phyloP scores from a whole-genome alignment of 2,329 filamentous ascomycete genomes.

The Paramyrothecium sp. region DNA sequence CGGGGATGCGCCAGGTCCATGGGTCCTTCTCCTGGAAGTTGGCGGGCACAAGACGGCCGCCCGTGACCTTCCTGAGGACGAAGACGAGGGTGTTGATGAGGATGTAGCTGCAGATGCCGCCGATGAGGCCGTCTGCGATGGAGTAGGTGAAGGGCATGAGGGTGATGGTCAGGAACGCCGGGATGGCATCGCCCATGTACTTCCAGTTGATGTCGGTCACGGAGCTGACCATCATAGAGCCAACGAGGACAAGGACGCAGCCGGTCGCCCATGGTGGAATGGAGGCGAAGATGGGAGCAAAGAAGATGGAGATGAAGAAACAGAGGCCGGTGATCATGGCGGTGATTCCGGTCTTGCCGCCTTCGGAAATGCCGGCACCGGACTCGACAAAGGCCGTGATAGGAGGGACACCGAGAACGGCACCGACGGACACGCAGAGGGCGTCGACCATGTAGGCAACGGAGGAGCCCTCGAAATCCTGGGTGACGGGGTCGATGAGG shows the following conservation, averaged over 20 bases:
- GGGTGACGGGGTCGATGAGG: conserved; percentile 56
- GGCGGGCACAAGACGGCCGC: conserved; percentile 57
- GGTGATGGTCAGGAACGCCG: conserved; percentile 74
- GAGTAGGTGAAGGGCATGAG: conserved; percentile 83
- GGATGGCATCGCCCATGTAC: conserved; percentile 75
- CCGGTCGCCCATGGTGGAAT: conserved; percentile 75
- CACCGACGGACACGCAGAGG: conserved; percentile 63
- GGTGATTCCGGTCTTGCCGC: conserved; percentile 66
- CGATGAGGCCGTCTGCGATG: conserved; percentile 79
- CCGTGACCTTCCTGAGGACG: not conserved
- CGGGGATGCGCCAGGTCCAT: not conserved
- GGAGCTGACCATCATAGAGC: conserved; percentile 73
- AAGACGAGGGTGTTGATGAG: not conserved
- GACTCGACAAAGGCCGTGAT: conserved; percentile 71
- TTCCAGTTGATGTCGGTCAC: conserved; percentile 80
- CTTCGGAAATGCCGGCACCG: conserved; percentile 69
- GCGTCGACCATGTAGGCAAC: conserved; percentile 71
- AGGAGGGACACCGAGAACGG: conserved; percentile 63
- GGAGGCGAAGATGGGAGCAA: conserved; percentile 68
- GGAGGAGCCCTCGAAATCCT: conserved; percentile 78
- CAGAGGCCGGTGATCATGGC: conserved; percentile 63
- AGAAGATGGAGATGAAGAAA: conserved; percentile 68
- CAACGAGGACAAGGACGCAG: conserved; percentile 75
- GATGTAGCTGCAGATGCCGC: conserved; percentile 16
- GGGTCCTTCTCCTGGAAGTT: conserved; percentile 33